A percentile compares a stretch with the other conserved stretches of the same genome.
phyloP scores from a whole-genome alignment of 768 basidiomycete genomes.

The Suillus clintonianus region DNA sequence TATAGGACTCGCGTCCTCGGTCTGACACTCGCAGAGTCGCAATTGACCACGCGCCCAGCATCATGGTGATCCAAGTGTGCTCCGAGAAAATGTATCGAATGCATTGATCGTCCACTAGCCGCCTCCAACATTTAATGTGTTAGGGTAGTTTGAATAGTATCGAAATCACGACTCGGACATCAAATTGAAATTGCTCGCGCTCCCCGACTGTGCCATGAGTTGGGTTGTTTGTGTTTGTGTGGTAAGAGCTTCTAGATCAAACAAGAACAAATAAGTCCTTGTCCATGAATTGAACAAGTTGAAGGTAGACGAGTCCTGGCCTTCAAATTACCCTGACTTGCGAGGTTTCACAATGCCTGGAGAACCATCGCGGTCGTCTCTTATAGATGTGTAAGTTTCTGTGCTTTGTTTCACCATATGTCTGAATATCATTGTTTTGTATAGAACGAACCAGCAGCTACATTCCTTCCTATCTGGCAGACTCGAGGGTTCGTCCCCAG shows the following conservation, averaged over 20 bases:
- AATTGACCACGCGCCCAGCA: no score
- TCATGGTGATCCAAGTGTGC: no score
- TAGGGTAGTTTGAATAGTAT: no score
- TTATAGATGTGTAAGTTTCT: constrained; percentile 62
- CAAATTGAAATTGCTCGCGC: no score
- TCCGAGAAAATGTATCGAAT: no score
- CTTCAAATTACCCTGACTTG: neutral
- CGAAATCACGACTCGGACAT: no score
- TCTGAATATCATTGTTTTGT: constrained; percentile 2
- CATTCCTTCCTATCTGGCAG: constrained; percentile 60
- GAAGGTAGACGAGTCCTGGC: constrained; percentile 1
- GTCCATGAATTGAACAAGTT: neutral
- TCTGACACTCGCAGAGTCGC: no score
- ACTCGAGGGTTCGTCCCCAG: constrained; percentile 57
- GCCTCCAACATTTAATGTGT: no score
- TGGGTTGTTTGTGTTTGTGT: neutral
- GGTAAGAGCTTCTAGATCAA: constrained; percentile 21
- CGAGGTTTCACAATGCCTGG: constrained; percentile 36
- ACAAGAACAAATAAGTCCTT: constrained; percentile 23
- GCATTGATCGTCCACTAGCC: no score
- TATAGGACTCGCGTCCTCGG: neutral
- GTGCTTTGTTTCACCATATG: neutral
- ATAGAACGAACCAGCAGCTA: constrained; percentile 66
- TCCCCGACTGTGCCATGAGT: no score
- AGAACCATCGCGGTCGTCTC: constrained; percentile 60